Base-by-base conservation (phyloP, 805 yeast genomes). In the Blastobotrys peoriensis region DNA sequence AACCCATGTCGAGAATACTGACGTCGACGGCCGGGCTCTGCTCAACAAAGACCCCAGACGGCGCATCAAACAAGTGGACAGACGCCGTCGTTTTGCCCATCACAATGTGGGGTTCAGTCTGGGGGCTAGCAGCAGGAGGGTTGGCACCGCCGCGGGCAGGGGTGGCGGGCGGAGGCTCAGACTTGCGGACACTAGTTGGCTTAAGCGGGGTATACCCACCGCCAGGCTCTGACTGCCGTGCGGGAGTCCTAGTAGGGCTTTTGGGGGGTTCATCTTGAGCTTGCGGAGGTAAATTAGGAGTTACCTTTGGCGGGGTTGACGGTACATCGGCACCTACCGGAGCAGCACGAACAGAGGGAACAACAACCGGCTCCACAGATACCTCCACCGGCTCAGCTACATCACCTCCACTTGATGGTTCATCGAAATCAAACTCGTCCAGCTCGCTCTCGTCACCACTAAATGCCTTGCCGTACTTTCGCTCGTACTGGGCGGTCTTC, bases 401-500 rank as follows among this genome's bases (percentile, higher is more conserved):
- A 25, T 25, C 30, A n/a, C n/a, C n/a, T n/a, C n/a, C n/a, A n/a
- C n/a, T n/a, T n/a, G n/a, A n/a, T n/a, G n/a, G n/a, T 2, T 33
- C 46, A 38, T 69, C 75, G 49, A 64, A 62, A 3, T 74, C 71
- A 53, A 86, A 83, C 53, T 83, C 83, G 30, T 71, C 63, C 40
- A 86, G 66, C 8, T 65, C 63, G 3, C 73, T 74, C 10, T 67
- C 67, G 1, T 62, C 58, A 5, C 82, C 71, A 3, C 79, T 66
- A 15, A 62, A 61, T 20, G 36, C 41, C 50, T 66, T 73, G 50
- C 73, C 76, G 60, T 82, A 85, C 57, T 83, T 85, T 52, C 79
- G 74, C 60, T 87, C 95, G 59, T 76, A 91, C 54, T 81, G 77
- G 56, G 95, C 86, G 46, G 75, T 74, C 56, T 77, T 73, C 10